phyloP scores from a whole-genome alignment of 257 asterid species.

The Galeopsis tetrahit region DNA sequence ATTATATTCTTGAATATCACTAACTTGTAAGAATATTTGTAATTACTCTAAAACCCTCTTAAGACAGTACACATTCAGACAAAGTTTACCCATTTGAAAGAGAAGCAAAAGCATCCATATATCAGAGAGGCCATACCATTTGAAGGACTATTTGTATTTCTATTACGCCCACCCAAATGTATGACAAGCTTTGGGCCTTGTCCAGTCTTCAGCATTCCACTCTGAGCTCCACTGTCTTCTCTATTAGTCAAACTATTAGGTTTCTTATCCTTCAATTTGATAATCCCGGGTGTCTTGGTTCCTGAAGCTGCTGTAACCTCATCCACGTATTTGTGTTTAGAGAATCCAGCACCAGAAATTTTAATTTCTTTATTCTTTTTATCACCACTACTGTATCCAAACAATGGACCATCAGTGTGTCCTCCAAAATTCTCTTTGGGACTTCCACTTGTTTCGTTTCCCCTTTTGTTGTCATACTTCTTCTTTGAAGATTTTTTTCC shows the following conservation, averaged over 20 bases:
- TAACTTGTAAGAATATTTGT: not conserved
- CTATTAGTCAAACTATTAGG: slow-evolving; percentile 43
- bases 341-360: slow-evolving; percentile 51
- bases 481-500: slow-evolving; percentile 73
- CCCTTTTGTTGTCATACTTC: slow-evolving; percentile 65
- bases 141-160: slow-evolving; percentile 58
- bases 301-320: slow-evolving; percentile 49
- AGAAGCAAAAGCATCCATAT: slow-evolving; percentile 23
- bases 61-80: not conserved
- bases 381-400: slow-evolving; percentile 44
- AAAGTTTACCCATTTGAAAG: slow-evolving; percentile 12
- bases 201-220: slow-evolving; percentile 50
- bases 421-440: slow-evolving; percentile 45
- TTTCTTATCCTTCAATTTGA: slow-evolving; percentile 62
- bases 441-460: slow-evolving; percentile 42
- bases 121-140: slow-evolving; percentile 53
- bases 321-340: slow-evolving; percentile 56
- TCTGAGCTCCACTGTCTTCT: slow-evolving; percentile 54
- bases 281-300: slow-evolving; percentile 55
- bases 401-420: slow-evolving; percentile 40
- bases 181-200: slow-evolving; percentile 86
- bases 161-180: slow-evolving; percentile 78
- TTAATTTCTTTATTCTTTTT: slow-evolving; percentile 48
- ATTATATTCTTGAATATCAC: slow-evolving; percentile 8
- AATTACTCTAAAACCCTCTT: not conserved